These are phyloP conservation scores for Solanum sejunctum DNA, from an alignment of 257 asterid species.

Conservation along the genomic window DNA sequence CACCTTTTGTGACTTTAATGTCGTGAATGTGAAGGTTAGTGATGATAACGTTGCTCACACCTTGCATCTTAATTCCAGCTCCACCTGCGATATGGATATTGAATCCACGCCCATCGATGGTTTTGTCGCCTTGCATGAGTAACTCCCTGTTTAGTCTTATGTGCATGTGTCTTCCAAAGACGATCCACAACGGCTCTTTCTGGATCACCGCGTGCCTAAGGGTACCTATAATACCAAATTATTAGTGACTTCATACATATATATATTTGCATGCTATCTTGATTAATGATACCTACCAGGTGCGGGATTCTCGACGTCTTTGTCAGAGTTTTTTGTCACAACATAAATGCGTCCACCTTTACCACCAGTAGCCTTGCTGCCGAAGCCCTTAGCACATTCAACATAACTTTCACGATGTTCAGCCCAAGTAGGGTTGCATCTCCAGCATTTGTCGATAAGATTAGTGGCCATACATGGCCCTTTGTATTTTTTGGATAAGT, in stretches of 20 bases:
- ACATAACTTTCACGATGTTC: constrained; percentile 8
- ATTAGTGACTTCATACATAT: too few species aligned
- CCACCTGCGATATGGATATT: constrained; percentile 10
- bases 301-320: not conserved
- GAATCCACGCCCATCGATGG: constrained; percentile 23
- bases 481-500: constrained; percentile 4
- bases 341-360: constrained; percentile 9
- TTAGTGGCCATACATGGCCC: constrained; percentile 47
- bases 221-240: constrained; percentile 1
- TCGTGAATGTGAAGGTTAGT: constrained; percentile 14
- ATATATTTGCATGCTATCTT: not conserved
- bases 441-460: constrained; percentile 34
- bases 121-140: constrained; percentile 8
- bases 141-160: constrained; percentile 13
- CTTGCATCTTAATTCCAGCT: constrained; percentile 22
- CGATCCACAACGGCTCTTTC: constrained; percentile 23
- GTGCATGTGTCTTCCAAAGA: constrained; percentile 4
- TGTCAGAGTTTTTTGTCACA: constrained; percentile 10
- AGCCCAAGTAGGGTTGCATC: constrained; percentile 22
- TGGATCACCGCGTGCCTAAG: constrained; percentile 29
- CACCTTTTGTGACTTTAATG: not conserved
- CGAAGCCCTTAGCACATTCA: constrained; percentile 17
- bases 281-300: not conserved
- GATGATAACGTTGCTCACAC: constrained; percentile 14
- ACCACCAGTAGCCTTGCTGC: constrained; percentile 24